Evolutionary conservation across 1,284 basidiomycete genomes (phyloP), one percentile per base, ranked within the genome.

Genomic region (Ceratobasidium sp.): DNA sequence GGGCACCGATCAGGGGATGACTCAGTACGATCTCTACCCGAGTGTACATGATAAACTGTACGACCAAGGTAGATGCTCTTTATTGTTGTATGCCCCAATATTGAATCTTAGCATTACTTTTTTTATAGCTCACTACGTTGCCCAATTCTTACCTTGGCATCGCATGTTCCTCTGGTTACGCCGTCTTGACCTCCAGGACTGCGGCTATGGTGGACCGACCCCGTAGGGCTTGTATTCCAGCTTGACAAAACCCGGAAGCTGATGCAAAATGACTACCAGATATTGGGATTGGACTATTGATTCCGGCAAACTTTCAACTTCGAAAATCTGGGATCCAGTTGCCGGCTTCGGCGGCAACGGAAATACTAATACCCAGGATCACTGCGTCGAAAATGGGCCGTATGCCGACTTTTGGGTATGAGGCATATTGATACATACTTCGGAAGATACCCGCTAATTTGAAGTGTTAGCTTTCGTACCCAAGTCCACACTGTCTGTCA

Each of bases 211-310:
- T 42, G 73, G 73, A 15, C 73, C 73, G 50, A 46, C 52, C 13
- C 73, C 73, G 73, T 76, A 52, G 65, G 71, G 33, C 40, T 20
- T 54, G 10, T 2, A 17, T n/a, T 50, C 10, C 52, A 12, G 4
- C 46, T 17, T 44, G 28, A 48, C 26, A 33, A 46, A 46, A 23
- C 44, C 40, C 62, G 23, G 13, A 44, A n/a, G n/a, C 42, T 65
- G 10, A 65, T 23, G 33, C 33, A 65, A 6, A 13, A 10, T 23
- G 40, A 6, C 23, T n/a, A 57, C n/a, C 57, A 76, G 73, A 12
- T 76, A 76, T 50, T 76, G 73, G 73, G 73, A 76, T 40, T 76
- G 73, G 73, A 76, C 73, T 44, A 76, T 76, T 23, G 73, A 76
- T 52, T 65, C 73, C 3, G 73, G 73, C 4, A 76, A 66, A 46